Base-by-base conservation (phyloP, 2,329 filamentous ascomycete genomes). In the Sarocladium oryzae region DNA sequence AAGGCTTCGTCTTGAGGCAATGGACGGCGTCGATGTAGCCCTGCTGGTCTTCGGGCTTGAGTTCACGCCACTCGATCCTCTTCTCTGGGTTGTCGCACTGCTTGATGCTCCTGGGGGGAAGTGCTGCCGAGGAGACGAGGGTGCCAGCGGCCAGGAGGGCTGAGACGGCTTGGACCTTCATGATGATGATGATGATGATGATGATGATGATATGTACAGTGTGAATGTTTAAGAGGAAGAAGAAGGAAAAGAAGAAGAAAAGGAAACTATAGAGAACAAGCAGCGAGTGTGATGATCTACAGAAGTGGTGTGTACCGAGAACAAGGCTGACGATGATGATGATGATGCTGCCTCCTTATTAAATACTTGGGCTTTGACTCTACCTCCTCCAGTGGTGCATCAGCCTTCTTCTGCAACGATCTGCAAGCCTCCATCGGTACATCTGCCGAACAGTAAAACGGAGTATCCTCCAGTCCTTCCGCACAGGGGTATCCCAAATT, bases 21-120 rank as follows among this genome's bases (percentile, higher is more conserved):
- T 58, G 53, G 4, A 66, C 63, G 8, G 64, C 61, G 2, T 55
- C 40, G 9, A 64, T 53, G 46, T 64, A 66, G 13, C 55, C 51
- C 7, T 58, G 16, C 24, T 51, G 48, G 26, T 51, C 30, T 15
- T 35, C 16, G 13, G 38, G 11, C 6, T 23, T 36, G 21, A 53
- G 30, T 13, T 51, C 15, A 15, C 52, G 38, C 52, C 52, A 53
- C 26, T 53, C 52, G 32, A 53, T 35, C 20, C 51, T 36, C 20
- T 49, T 49, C 15, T 28, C n/a, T 26, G 46, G 46, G 15, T 37
- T 49, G 3, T 36, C 21, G 32, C 46, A 49, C n/a, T 26, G 11
- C 20, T 28, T 23, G 46, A 16, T n/a, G 7, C 7, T 13, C 18
- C 23, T 49, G 10, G 30, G 9, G 21, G 46, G 46, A 15, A 37